Evolutionary conservation across 2,329 filamentous ascomycete genomes (phyloP).

Genomic region (Scortechinia acanthostroma): DNA sequence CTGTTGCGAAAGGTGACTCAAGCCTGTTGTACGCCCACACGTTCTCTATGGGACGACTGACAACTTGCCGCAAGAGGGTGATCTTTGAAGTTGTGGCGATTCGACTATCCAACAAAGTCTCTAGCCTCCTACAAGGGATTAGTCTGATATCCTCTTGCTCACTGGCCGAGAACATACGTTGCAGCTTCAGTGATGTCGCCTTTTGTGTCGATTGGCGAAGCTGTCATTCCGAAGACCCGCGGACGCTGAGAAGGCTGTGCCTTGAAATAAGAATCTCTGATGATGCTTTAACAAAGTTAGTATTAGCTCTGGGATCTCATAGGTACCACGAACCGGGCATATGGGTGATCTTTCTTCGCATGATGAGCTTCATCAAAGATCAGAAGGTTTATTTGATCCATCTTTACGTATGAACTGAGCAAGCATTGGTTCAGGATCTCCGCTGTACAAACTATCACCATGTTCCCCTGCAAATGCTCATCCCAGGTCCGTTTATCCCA

Average conservation of each 20-base stretch:
- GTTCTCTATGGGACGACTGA: slow-evolving; percentile 32
- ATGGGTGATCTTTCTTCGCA: slow-evolving; percentile 86
- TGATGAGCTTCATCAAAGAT: slow-evolving; percentile 97
- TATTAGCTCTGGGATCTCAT: background rate
- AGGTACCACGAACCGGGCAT: slow-evolving; percentile 80
- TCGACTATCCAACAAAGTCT: slow-evolving; percentile 69
- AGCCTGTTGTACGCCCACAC: slow-evolving; percentile 43
- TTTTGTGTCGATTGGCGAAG: slow-evolving; percentile 83
- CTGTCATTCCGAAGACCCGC: slow-evolving; percentile 90
- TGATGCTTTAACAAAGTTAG: background rate
- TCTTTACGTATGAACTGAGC: slow-evolving; percentile 70
- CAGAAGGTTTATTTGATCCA: slow-evolving; percentile 78
- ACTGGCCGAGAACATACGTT: slow-evolving; percentile 10
- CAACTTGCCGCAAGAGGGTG: background rate
- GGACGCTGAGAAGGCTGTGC: slow-evolving; percentile 42
- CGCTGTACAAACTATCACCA: slow-evolving; percentile 86
- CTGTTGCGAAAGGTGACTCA: slow-evolving; percentile 47
- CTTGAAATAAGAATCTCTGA: slow-evolving; percentile 35
- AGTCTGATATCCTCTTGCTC: background rate
- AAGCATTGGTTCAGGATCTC: slow-evolving; percentile 78
- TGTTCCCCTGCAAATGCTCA: slow-evolving; percentile 50
- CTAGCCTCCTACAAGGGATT: slow-evolving; percentile 42
- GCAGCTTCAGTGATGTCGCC: slow-evolving; percentile 67
- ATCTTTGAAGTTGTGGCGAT: slow-evolving; percentile 61
- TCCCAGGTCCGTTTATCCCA: slow-evolving; percentile 27